phyloP scores from a whole-genome alignment of 257 asterid genomes.

The Lycium barbarum region DNA sequence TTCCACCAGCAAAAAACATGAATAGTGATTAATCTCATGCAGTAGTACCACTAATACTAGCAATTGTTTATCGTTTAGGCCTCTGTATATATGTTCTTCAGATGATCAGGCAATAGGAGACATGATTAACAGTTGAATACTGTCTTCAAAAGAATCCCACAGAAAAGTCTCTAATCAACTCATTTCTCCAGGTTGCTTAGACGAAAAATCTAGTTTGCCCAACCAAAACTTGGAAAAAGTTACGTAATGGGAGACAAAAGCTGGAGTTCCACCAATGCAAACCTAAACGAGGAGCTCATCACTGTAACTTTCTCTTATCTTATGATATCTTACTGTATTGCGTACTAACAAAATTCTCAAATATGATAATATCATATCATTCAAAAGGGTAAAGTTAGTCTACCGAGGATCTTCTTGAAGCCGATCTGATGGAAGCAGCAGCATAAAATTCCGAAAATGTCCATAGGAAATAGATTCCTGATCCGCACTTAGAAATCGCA shows the following conservation, averaged over 20 bases:
- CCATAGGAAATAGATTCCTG: constrained; percentile 97
- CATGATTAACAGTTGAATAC: background rate
- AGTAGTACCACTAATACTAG: constrained; percentile 10
- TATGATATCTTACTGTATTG: background rate
- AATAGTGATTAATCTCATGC: background rate
- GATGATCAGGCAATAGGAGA: constrained; percentile 1
- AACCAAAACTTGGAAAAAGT: background rate
- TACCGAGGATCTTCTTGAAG: constrained; percentile 99
- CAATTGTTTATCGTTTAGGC: constrained; percentile 2
- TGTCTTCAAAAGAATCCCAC: background rate
- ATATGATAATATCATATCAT: constrained; percentile 5
- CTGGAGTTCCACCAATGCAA: background rate
- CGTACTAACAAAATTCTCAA: background rate
- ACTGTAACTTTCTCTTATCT: background rate
- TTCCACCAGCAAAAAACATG: constrained; percentile 8
- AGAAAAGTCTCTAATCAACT: constrained; percentile 24
- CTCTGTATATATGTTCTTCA: background rate
- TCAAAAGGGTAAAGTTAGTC: constrained; percentile 27
- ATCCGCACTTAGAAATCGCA: constrained; percentile 96
- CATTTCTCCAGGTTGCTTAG: constrained; percentile 19
- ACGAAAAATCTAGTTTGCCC: constrained; percentile 1
- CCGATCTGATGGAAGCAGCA: constrained; percentile 93
- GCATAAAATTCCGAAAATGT: constrained; percentile 96
- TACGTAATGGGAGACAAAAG: background rate
- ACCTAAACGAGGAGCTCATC: constrained; percentile 8